A percentile compares a stretch with the other conserved stretches of the same genome.
These are phyloP conservation scores for Geosiphon pyriformis DNA, from an alignment of 192 early-diverging fungal genomes.

Conservation along the genomic window DNA sequence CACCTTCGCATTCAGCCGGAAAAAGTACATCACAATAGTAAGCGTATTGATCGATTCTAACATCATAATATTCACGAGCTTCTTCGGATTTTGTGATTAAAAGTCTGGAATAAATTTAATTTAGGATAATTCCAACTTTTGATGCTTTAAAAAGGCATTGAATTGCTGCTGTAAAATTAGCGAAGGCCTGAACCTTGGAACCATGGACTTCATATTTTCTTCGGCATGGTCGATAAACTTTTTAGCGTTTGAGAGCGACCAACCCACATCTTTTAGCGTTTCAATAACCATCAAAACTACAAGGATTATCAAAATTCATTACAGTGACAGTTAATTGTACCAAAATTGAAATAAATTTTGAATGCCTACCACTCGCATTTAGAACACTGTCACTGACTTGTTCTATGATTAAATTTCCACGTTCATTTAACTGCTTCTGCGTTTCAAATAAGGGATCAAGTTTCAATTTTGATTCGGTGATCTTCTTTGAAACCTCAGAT, in stretches of 20 bases:
- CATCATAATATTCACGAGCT: neutral
- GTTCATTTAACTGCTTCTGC: neutral
- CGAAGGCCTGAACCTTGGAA: too few relatives aligned
- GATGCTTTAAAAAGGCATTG: neutral
- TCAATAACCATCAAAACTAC: too few relatives aligned
- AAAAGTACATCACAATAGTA: neutral
- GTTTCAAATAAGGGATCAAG: neutral
- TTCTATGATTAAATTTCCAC: neutral
- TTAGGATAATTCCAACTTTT: neutral
- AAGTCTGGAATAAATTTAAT: neutral
- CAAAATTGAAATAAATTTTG: neutral
- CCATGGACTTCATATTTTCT: neutral
- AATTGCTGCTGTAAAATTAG: neutral
- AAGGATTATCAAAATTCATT: too few relatives aligned
- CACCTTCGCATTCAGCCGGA: neutral
- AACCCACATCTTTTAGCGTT: neutral
- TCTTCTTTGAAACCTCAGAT: neutral
- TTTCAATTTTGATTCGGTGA: neutral
- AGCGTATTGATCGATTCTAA: neutral
- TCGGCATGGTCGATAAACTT: neutral
- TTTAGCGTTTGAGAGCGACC: neutral
- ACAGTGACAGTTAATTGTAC: neutral
- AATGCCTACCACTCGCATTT: neutral
- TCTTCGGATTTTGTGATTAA: neutral
- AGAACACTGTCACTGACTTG: neutral